A percentile compares a stretch with the other conserved stretches of the same genome.
Evolutionary conservation across 306 rosid genomes (phyloP).

Genomic region (Pueraria montana): DNA sequence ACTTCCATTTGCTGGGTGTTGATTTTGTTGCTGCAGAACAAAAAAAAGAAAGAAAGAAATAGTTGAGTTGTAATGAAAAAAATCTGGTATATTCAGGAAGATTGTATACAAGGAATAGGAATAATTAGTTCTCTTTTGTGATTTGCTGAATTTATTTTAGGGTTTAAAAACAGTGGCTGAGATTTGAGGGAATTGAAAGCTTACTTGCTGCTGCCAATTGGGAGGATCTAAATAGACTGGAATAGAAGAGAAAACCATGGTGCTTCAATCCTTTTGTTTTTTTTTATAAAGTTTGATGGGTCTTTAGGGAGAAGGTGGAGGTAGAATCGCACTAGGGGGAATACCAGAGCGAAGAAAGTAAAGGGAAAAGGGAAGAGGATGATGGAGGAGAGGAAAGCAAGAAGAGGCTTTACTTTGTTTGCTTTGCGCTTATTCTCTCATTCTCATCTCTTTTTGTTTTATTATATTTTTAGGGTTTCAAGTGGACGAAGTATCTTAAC

Average conservation of each 20-base stretch:
- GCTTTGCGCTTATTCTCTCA: slow-evolving; percentile 28
- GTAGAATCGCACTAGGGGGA: slow-evolving; percentile 21
- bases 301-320: slow-evolving; percentile 32
- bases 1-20: neutral
- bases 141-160: neutral
- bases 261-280: neutral
- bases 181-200: neutral
- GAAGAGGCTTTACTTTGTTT: slow-evolving; percentile 14
- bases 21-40: slow-evolving; percentile 3
- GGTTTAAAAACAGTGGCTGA: neutral
- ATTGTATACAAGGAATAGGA: neutral
- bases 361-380: neutral
- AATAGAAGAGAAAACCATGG: slow-evolving; percentile 25
- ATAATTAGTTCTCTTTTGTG: neutral
- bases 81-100: slow-evolving; percentile 16
- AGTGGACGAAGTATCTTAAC: slow-evolving; percentile 17
- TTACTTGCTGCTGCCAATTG: slow-evolving; percentile 28
- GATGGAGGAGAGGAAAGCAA: slow-evolving; percentile 17
- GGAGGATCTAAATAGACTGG: slow-evolving; percentile 27
- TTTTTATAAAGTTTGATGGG: slow-evolving; percentile 19
- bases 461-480: slow-evolving; percentile 20
- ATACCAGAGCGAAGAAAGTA: neutral
- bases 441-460: slow-evolving; percentile 31
- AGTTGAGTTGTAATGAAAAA: neutral
- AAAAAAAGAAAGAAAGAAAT: neutral